Evolutionary conservation across 2,329 filamentous ascomycete genomes (phyloP).

Genomic region (Aspergillus sp.): DNA sequence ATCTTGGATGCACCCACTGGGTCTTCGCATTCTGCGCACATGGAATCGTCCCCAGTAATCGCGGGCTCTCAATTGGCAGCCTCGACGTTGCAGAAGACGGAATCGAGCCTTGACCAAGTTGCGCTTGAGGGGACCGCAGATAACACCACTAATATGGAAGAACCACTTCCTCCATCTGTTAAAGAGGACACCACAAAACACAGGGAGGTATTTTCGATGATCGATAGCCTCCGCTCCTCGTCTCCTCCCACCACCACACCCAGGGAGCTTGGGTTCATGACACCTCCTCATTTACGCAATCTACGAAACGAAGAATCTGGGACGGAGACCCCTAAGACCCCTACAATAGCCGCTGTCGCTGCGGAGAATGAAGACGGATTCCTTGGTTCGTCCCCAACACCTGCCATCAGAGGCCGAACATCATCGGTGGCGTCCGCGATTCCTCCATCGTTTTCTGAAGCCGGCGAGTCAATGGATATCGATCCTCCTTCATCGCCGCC

Average conservation of each 20-base stretch:
- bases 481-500: conserved; percentile 41
- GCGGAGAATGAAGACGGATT: conserved; percentile 46
- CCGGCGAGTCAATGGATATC: conserved; percentile 19
- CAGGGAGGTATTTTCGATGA: conserved; percentile 62
- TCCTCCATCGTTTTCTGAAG: conserved; percentile 36
- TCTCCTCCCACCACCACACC: conserved; percentile 30
- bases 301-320: conserved; percentile 24
- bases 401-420: conserved; percentile 39
- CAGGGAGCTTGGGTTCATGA: conserved; percentile 26
- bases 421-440: conserved; percentile 28
- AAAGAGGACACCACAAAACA: conserved; percentile 70
- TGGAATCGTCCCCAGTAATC: conserved; percentile 32
- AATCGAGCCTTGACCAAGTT: conserved; percentile 33
- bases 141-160: conserved; percentile 69
- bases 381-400: conserved; percentile 54
- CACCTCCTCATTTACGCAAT: conserved; percentile 29
- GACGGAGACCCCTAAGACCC: conserved; percentile 40
- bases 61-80: conserved; percentile 15
- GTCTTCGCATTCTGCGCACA: conserved; percentile 10
- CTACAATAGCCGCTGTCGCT: conserved; percentile 38
- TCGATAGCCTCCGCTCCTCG: conserved; percentile 63
- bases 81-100: conserved; percentile 27
- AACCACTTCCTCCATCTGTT: conserved; percentile 53
- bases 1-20: conserved; percentile 17
- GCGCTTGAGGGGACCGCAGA: conserved; percentile 58